phyloP scores from a whole-genome alignment of 2,329 filamentous ascomycete species.

The Aspergillus viridinutans region DNA sequence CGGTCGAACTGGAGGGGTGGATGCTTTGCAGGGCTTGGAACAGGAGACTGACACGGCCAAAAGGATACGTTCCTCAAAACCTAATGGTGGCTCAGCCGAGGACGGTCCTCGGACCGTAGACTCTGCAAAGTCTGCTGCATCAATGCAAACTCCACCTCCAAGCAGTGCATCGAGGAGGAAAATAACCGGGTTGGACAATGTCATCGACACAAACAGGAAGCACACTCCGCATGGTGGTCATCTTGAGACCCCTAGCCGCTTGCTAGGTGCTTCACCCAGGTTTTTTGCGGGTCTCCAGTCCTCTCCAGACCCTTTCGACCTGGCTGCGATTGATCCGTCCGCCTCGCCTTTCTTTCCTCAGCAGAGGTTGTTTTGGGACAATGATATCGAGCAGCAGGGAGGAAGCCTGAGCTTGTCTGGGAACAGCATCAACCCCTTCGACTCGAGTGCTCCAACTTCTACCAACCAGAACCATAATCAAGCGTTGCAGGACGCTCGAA shows the following conservation, averaged over 20 bases:
- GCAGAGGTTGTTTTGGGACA: slow-evolving; percentile 49
- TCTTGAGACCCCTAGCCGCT: slow-evolving; percentile 44
- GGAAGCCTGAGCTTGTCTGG: slow-evolving; percentile 15
- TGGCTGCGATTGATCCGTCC: slow-evolving; percentile 49
- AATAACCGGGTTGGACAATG: slow-evolving; percentile 30
- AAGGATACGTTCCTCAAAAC: slow-evolving; percentile 27
- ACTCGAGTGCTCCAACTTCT: slow-evolving; percentile 10
- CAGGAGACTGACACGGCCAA: slow-evolving; percentile 32
- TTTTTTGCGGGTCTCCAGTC: slow-evolving; percentile 54
- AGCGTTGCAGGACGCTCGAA: slow-evolving; percentile 18
- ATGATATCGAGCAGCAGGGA: slow-evolving; percentile 29
- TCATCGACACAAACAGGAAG: slow-evolving; percentile 17
- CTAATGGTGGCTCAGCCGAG: slow-evolving; percentile 22
- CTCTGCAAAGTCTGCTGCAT: slow-evolving; percentile 40
- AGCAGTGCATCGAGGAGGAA: slow-evolving; percentile 54
- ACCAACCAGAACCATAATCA: slow-evolving; percentile 16
- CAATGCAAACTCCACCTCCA: slow-evolving; percentile 60
- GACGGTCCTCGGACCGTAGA: slow-evolving; percentile 31
- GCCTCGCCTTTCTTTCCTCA: slow-evolving; percentile 57
- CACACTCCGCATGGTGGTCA: slow-evolving; percentile 23
- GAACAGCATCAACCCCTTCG: slow-evolving; percentile 19
- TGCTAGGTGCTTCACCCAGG: slow-evolving; percentile 42
- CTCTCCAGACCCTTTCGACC: slow-evolving; percentile 55
- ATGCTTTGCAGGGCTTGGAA: slow-evolving; percentile 18
- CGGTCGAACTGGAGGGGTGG: slow-evolving; percentile 10